A percentile compares a stretch with the other conserved stretches of the same genome.
phyloP scores from a whole-genome alignment of 495 filamentous ascomycete species.

The Aspergillus kassunensis region DNA sequence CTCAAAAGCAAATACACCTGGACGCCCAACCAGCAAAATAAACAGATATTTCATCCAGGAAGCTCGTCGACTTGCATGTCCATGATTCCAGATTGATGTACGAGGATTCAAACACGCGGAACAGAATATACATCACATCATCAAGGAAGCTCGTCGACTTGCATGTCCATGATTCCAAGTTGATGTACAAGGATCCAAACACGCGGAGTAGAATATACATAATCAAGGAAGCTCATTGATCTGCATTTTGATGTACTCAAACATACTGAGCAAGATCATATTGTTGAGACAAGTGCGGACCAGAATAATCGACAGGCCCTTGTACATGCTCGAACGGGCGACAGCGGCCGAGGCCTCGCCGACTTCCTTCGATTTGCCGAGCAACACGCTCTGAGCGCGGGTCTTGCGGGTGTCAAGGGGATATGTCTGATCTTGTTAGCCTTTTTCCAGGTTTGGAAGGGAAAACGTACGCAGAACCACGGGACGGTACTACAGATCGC shows the following conservation, averaged over 20 bases:
- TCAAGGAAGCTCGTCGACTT: no score
- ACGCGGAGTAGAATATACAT: no score
- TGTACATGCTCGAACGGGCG: conserved; percentile 48
- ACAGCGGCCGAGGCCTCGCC: conserved; percentile 42
- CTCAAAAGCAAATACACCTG: conserved; percentile 6
- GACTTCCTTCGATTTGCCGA: conserved; percentile 43
- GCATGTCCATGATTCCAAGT: no score
- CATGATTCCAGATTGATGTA: conserved; percentile 45
- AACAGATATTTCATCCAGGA: conserved; percentile 14
- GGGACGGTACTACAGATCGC: conserved; percentile 46
- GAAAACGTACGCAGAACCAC: conserved; percentile 43
- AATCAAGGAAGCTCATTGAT: conserved; percentile 34
- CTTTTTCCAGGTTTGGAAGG: neutral
- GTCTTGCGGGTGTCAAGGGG: conserved; percentile 49
- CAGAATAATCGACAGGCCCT: conserved; percentile 45
- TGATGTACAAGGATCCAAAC: no score
- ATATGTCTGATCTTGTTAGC: conserved; percentile 36
- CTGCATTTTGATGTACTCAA: conserved; percentile 41
- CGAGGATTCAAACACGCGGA: no score
- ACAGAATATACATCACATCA: no score
- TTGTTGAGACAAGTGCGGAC: conserved; percentile 47
- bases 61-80: conserved; percentile 39
- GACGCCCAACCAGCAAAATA: neutral
- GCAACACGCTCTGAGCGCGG: conserved; percentile 44
- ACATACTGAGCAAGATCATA: conserved; percentile 46